Base-by-base conservation (phyloP, 768 basidiomycete genomes). In the Coprinopsis sp. region DNA sequence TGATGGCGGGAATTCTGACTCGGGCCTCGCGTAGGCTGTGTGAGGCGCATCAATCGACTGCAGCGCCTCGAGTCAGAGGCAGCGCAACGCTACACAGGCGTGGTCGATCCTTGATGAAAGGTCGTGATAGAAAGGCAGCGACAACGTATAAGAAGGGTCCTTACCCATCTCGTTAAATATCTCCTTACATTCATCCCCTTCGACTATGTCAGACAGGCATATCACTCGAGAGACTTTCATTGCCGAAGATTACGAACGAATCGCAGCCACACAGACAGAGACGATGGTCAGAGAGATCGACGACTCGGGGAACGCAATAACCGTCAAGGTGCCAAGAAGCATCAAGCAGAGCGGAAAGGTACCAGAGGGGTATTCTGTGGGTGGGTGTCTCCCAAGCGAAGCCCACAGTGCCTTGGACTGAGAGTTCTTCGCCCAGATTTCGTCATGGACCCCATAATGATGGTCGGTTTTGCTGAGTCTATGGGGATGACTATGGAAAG, bases 171-270 rank as follows among this genome's bases (percentile, higher is more conserved):
- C 38, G 11, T 10, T 14, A 11, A 7, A 42, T n/a, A n/a, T n/a
- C n/a, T n/a, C n/a, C n/a, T n/a, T n/a, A n/a, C n/a, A n/a, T n/a
- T n/a, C n/a, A n/a, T n/a, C n/a, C n/a, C n/a, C n/a, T n/a, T n/a
- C n/a, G n/a, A 42, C 40, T 14, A 22, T n/a, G 8, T 12, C 7
- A 24, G 25, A 37, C 22, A 34, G 21, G 22, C 25, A 13, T 21
- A 46, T 46, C 36, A 37, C 45, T 7, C 45, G 45, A 6, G 34
- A 46, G 6, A 46, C 45, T 27, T 46, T 46, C 45, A 46, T 46
- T n/a, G 30, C 8, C 25, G 34, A 36, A 14, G 34, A 38, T 24
- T 2, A 23, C 6, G 45, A 46, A 14, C 29, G 19, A 19, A 19
- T 37, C 13, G 45, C 23, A 6, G 45, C 45, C 5, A 46, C 45